Evolutionary conservation across 345 rosid species (phyloP).

Genomic region (Euphorbia tirucalli): DNA sequence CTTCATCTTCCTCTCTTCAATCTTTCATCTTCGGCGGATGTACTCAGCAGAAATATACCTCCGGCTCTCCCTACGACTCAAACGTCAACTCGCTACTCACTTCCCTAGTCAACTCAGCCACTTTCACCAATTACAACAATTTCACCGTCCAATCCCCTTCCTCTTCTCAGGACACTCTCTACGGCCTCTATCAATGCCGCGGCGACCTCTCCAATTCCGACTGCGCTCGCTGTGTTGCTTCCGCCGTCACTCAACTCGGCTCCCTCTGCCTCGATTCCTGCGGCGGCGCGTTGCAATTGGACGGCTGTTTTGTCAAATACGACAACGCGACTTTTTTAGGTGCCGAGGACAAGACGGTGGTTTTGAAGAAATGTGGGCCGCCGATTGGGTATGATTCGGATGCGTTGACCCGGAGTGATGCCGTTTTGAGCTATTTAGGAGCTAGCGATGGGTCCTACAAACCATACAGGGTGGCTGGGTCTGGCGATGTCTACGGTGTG

Average conservation of each 20-base stretch:
- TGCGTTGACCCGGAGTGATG: conserved; percentile 25
- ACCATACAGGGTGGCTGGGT: conserved; percentile 27
- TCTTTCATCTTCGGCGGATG: conserved; percentile 32
- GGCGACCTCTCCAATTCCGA: conserved; percentile 30
- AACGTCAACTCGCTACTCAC: conserved; percentile 33
- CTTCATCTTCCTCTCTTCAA: conserved; percentile 18
- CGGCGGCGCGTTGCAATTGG: conserved; percentile 35
- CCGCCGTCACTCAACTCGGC: conserved; percentile 27
- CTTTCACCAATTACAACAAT: conserved; percentile 27
- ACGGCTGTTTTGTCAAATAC: conserved; percentile 31
- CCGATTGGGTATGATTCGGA: conserved; percentile 14
- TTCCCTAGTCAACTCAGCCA: conserved; percentile 32
- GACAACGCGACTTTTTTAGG: conserved; percentile 31
- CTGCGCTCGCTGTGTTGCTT: conserved; percentile 25
- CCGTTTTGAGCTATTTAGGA: conserved; percentile 21
- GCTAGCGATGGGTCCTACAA: conserved; percentile 22
- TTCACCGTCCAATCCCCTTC: conserved; percentile 19
- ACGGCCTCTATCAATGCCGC: conserved; percentile 38
- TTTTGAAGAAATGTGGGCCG: conserved; percentile 28
- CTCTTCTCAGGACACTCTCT: conserved; percentile 20
- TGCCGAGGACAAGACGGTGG: conserved; percentile 26
- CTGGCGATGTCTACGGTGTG: conserved; percentile 20
- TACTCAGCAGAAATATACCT: conserved; percentile 20
- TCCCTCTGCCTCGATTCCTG: conserved; percentile 22
- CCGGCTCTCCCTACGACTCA: conserved; percentile 30